phyloP scores from a whole-genome alignment of 805 yeast genomes.

The Saturnispora diversa region DNA sequence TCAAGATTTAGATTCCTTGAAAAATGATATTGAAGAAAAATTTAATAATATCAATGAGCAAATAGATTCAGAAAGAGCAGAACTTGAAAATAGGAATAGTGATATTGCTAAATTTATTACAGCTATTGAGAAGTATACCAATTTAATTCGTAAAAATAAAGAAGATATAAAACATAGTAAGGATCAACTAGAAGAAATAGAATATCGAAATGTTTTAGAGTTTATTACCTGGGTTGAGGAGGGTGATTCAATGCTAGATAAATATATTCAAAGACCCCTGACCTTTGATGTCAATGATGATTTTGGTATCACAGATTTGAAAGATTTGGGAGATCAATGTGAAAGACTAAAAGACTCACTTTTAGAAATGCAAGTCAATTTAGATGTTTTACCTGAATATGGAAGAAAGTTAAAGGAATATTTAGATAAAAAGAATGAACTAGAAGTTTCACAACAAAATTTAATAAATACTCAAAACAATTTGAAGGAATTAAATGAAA shows the following conservation, averaged over 20 bases:
- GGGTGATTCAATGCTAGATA: conserved; percentile 20
- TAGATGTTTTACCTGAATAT: conserved; percentile 71
- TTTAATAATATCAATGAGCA: conserved; percentile 41
- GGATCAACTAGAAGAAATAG: conserved; percentile 24
- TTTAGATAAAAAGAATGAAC: conserved; percentile 50
- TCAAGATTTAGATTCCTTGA: conserved; percentile 35
- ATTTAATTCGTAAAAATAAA: conserved; percentile 23
- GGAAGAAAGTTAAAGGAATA: conserved; percentile 59
- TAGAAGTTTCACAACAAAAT: conserved; percentile 54
- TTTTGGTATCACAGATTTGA: conserved; percentile 39
- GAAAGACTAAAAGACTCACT: conserved; percentile 47
- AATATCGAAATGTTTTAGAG: conserved; percentile 46
- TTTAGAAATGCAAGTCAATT: conserved; percentile 53
- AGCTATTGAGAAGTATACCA: conserved; percentile 24
- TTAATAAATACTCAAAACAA: conserved; percentile 15
- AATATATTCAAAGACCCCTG: conserved; percentile 22
- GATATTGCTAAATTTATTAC: conserved; percentile 30
- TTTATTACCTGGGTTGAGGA: conserved; percentile 45
- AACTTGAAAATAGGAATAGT: conserved; percentile 37
- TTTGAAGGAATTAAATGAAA: conserved; percentile 64
- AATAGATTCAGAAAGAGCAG: conserved; percentile 55
- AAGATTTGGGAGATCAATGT: conserved; percentile 43
- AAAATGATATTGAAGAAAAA: conserved; percentile 2
- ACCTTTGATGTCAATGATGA: conserved; percentile 42
- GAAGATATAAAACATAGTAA: conserved; percentile 31